phyloP scores from a whole-genome alignment of 2,329 filamentous ascomycete genomes.

The Colletotrichum ledebouriae region DNA sequence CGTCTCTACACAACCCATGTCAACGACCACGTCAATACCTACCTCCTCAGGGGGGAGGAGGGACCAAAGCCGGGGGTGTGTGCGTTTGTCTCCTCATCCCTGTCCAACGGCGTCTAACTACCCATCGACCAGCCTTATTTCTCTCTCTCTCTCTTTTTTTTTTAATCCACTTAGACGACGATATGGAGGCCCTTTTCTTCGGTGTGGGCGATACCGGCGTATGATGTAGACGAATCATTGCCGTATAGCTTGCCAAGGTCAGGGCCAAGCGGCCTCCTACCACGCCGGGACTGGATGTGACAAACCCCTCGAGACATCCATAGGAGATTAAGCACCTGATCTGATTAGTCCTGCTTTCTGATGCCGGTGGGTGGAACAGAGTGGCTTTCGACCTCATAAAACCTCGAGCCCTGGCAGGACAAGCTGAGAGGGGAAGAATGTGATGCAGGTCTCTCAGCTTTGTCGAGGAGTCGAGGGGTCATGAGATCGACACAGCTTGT shows the following conservation, averaged over 20 bases:
- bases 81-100: neutral
- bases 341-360: conserved; percentile 2
- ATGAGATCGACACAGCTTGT: conserved; percentile 30
- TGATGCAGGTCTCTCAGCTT: conserved; percentile 1
- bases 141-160: too few relatives aligned
- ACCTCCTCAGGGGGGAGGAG: conserved; percentile 4
- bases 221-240: neutral
- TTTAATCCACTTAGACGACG: conserved; percentile 14
- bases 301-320: conserved; percentile 3
- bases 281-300: conserved; percentile 15
- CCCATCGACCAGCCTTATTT: neutral
- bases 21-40: conserved; percentile 7
- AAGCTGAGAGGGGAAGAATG: neutral
- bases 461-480: neutral
- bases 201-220: conserved; percentile 1
- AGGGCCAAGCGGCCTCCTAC: conserved; percentile 28
- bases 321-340: conserved; percentile 38
- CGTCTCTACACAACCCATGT: conserved; percentile 1
- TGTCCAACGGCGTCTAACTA: neutral
- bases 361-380: neutral
- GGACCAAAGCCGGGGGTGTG: neutral
- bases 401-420: neutral
- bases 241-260: conserved; percentile 13
- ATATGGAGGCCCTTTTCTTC: neutral
- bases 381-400: neutral